Percentiles rank a stretch among this genome's conserved stretches.
These are phyloP conservation scores for Quercus ilex DNA, from an alignment of 306 rosid species.

Conservation along the genomic window DNA sequence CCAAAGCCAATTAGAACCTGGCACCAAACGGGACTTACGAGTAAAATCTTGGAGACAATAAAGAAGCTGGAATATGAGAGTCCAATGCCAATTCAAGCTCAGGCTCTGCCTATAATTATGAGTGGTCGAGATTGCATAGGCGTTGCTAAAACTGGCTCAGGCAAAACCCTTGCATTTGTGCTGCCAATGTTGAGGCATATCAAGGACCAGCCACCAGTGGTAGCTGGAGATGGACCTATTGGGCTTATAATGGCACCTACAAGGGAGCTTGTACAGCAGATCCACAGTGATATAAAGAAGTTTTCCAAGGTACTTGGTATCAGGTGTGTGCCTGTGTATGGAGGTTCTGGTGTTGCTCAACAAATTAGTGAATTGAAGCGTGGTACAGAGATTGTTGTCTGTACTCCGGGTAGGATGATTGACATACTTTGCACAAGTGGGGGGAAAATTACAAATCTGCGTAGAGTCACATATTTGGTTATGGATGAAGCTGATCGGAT, in stretches of 20 bases:
- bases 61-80: slow-evolving; percentile 72
- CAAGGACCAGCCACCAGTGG: slow-evolving; percentile 92
- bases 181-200: slow-evolving; percentile 97
- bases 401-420: slow-evolving; percentile 98
- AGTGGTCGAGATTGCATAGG: slow-evolving; percentile 97
- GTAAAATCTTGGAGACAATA: slow-evolving; percentile 84
- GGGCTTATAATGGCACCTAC: slow-evolving; percentile 98
- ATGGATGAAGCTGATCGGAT: slow-evolving; percentile 99
- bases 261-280: slow-evolving; percentile 96
- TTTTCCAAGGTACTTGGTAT: slow-evolving; percentile 73
- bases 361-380: slow-evolving; percentile 97
- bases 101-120: slow-evolving; percentile 88
- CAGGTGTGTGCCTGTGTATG: slow-evolving; percentile 91
- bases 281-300: slow-evolving; percentile 78
- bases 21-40: slow-evolving; percentile 94
- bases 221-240: slow-evolving; percentile 93
- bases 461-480: slow-evolving; percentile 84
- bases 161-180: slow-evolving; percentile 93
- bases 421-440: slow-evolving; percentile 94
- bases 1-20: slow-evolving; percentile 90
- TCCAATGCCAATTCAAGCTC: slow-evolving; percentile 95
- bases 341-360: slow-evolving; percentile 99
- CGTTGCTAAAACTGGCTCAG: slow-evolving; percentile 95
- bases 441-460: slow-evolving; percentile 87
- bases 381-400: slow-evolving; percentile 93